A percentile compares a stretch with the other conserved stretches of the same genome.
phyloP scores from a whole-genome alignment of 768 basidiomycete species.

The Ramaria sp. region DNA sequence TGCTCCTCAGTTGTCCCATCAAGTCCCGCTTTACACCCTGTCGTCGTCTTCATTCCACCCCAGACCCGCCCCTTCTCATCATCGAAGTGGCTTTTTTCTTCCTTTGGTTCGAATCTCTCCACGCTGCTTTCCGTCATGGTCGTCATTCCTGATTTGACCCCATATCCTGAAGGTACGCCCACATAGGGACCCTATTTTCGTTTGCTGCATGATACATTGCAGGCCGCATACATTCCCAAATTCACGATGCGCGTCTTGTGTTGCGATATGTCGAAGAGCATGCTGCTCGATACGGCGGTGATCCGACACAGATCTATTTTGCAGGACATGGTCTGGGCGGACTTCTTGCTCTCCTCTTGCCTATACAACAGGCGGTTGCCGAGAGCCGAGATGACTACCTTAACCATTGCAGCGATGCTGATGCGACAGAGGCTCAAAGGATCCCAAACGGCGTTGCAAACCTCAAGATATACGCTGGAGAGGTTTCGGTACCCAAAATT shows the following conservation, averaged over 20 bases:
- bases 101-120: constrained; percentile 6
- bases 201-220: not conserved
- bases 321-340: constrained; percentile 13
- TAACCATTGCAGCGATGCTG: not conserved
- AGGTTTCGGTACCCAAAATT: constrained; percentile 9
- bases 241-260: constrained; percentile 4
- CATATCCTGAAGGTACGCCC: constrained; percentile 6
- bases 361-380: constrained; percentile 13
- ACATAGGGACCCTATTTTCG: not conserved
- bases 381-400: constrained; percentile 8
- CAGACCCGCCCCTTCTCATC: constrained; percentile 7
- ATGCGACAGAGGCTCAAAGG: not conserved
- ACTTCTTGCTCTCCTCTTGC: constrained; percentile 11
- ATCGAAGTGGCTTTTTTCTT: constrained; percentile 7
- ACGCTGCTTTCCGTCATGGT: not conserved
- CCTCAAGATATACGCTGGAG: constrained; percentile 11
- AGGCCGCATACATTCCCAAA: constrained; percentile 6
- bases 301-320: constrained; percentile 9
- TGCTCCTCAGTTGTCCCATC: not conserved
- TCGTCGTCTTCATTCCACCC: constrained; percentile 8
- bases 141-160: constrained; percentile 8
- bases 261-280: constrained; percentile 2
- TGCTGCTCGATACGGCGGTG: constrained; percentile 10
- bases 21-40: not conserved
- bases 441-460: constrained; percentile 12